Percentiles rank a stretch among this genome's conserved stretches.
phyloP scores from a whole-genome alignment of 768 basidiomycete species.

The Leccinum imitatum region DNA sequence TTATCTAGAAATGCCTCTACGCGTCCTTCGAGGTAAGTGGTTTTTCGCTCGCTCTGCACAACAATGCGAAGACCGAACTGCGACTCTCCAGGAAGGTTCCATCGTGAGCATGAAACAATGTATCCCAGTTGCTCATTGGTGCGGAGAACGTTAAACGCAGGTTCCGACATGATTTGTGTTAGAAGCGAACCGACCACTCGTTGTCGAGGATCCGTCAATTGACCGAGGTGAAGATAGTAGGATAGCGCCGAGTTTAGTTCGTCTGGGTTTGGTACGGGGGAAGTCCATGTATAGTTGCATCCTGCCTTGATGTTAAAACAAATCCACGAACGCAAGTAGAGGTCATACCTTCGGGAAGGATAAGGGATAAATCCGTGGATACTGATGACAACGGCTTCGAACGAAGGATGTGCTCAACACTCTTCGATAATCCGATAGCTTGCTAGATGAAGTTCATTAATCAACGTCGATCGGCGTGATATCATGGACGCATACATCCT shows the following conservation, averaged over 20 bases:
- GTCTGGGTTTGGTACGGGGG: constrained; percentile 73
- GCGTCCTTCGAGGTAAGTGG: constrained; percentile 79
- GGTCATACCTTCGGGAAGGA: constrained; percentile 66
- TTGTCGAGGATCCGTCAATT: constrained; percentile 56
- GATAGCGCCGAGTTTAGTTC: constrained; percentile 86
- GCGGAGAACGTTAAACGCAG: constrained; percentile 85
- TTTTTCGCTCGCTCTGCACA: constrained; percentile 83
- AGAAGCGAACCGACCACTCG: constrained; percentile 73
- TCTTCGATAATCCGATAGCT: constrained; percentile 69
- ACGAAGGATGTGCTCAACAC: constrained; percentile 64
- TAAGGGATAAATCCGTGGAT: constrained; percentile 49
- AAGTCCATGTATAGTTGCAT: constrained; percentile 65
- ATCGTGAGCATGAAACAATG: constrained; percentile 65
- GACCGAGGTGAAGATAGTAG: constrained; percentile 83
- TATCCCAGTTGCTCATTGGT: constrained; percentile 97
- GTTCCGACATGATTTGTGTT: constrained; percentile 84
- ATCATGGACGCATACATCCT: constrained; percentile 56
- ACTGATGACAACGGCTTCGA: constrained; percentile 42
- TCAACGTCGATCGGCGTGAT: not conserved
- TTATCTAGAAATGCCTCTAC: constrained; percentile 84
- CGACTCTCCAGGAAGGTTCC: constrained; percentile 60
- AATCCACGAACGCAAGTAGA: not conserved
- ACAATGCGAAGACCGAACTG: constrained; percentile 78
- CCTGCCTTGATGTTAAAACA: constrained; percentile 41
- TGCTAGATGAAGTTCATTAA: constrained; percentile 48